A percentile compares a stretch with the other conserved stretches of the same genome.
Evolutionary conservation across 306 rosid species (phyloP).

Genomic region (Mimosa pudica): DNA sequence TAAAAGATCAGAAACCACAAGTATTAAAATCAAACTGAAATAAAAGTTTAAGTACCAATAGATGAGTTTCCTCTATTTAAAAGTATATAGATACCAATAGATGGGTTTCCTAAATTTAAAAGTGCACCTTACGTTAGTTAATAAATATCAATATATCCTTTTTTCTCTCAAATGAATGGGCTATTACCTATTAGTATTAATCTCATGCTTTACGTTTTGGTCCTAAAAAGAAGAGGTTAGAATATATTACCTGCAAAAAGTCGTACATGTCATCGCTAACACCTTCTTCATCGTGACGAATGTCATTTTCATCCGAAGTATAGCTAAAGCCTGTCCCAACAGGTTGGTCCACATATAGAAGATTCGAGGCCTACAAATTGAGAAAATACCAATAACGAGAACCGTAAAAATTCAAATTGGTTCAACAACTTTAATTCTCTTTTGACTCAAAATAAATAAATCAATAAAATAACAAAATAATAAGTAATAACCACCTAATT

Average conservation of each 20-base stretch:
- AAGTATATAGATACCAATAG: too few species aligned
- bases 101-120: too few species aligned
- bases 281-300: conserved; percentile 74
- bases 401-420: conserved; percentile 9
- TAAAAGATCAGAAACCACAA: too few species aligned
- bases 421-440: conserved; percentile 1
- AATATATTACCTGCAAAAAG: conserved; percentile 73
- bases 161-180: neutral
- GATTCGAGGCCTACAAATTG: conserved; percentile 77
- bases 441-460: neutral
- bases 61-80: too few species aligned
- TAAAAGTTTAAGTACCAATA: too few species aligned
- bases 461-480: neutral
- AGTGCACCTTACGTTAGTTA: neutral
- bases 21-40: too few species aligned
- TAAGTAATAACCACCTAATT: neutral
- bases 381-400: neutral
- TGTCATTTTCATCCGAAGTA: conserved; percentile 50
- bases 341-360: conserved; percentile 88
- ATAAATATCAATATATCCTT: neutral
- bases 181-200: neutral
- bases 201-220: neutral
- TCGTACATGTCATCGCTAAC: conserved; percentile 85
- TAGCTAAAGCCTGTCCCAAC: conserved; percentile 90
- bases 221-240: neutral